Evolutionary conservation across 2,329 filamentous ascomycete species (phyloP).

Genomic region (Penicillium sp.): DNA sequence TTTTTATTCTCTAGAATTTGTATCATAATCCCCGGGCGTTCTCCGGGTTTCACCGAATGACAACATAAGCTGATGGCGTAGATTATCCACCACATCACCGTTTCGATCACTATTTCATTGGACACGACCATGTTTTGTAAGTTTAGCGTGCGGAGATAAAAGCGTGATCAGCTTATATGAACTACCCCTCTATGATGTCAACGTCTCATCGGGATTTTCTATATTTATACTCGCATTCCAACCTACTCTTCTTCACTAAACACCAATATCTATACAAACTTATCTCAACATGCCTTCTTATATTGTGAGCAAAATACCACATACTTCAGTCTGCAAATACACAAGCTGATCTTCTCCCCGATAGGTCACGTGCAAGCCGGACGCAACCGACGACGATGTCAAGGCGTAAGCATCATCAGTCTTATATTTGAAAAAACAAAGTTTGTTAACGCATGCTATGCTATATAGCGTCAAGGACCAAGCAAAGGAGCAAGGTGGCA

Average conservation of each 20-base stretch:
- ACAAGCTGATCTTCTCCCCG: not conserved
- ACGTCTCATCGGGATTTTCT: not conserved
- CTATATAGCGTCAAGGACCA: conserved; percentile 2
- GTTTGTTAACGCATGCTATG: not conserved
- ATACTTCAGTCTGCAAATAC: not conserved
- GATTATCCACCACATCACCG: not conserved
- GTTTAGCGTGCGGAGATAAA: conserved; percentile 3
- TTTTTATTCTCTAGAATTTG: not conserved
- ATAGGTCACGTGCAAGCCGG: conserved; percentile 6
- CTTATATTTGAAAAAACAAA: not conserved
- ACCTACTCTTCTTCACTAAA: not conserved
- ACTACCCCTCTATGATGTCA: conserved; percentile 15
- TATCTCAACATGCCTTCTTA: conserved; percentile 5
- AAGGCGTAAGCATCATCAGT: not conserved
- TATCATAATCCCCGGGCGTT: not conserved
- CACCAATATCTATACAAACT: not conserved
- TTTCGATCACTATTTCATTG: not conserved
- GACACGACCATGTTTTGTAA: not conserved
- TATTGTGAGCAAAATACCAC: not conserved
- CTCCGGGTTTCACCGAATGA: not conserved
- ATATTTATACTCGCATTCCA: not conserved
- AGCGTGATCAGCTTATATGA: not conserved
- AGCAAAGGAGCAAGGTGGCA: conserved; percentile 4
- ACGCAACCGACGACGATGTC: conserved; percentile 1
- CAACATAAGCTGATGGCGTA: not conserved